Conservation (phyloP, 2,329 filamentous ascomycete species). For the Davidsoniella virescens region DNA sequence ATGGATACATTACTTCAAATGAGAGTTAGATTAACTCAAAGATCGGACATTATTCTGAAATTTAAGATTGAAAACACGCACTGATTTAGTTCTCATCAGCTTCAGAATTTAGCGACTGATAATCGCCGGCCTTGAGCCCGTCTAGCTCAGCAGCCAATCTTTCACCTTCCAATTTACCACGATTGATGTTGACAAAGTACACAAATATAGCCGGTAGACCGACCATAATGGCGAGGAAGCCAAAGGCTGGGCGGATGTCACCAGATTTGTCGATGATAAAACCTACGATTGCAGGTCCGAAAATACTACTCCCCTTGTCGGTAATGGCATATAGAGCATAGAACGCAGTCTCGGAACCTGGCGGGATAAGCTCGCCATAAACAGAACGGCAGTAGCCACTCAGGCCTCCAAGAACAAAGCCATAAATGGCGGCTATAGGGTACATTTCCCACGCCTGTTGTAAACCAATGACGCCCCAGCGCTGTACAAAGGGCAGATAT, state of each 20-base stretch:
- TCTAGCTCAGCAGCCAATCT: conserved; percentile 45
- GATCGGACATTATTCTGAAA: too few relatives aligned
- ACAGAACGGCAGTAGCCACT: conserved; percentile 83
- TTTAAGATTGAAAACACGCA: neutral
- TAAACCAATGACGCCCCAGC: conserved; percentile 64
- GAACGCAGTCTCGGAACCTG: conserved; percentile 87
- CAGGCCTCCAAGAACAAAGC: conserved; percentile 83
- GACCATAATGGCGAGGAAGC: conserved; percentile 77
- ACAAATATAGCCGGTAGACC: conserved; percentile 72
- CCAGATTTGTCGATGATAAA: conserved; percentile 75
- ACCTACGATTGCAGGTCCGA: conserved; percentile 87
- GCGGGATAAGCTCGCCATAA: conserved; percentile 85
- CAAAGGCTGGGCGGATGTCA: conserved; percentile 74
- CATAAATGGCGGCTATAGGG: conserved; percentile 75
- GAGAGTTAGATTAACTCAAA: too few relatives aligned
- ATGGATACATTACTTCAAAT: too few relatives aligned
- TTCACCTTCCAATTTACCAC: conserved; percentile 53
- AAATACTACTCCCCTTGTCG: conserved; percentile 87
- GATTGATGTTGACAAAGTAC: conserved; percentile 68
- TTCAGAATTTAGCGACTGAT: neutral
- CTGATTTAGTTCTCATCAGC: neutral
- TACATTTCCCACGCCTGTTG: conserved; percentile 97
- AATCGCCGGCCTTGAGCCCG: conserved; percentile 26
- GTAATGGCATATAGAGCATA: conserved; percentile 95
- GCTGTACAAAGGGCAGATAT: conserved; percentile 64